Conservation (phyloP, 2,329 filamentous ascomycete species). For the Claviceps sp. region DNA sequence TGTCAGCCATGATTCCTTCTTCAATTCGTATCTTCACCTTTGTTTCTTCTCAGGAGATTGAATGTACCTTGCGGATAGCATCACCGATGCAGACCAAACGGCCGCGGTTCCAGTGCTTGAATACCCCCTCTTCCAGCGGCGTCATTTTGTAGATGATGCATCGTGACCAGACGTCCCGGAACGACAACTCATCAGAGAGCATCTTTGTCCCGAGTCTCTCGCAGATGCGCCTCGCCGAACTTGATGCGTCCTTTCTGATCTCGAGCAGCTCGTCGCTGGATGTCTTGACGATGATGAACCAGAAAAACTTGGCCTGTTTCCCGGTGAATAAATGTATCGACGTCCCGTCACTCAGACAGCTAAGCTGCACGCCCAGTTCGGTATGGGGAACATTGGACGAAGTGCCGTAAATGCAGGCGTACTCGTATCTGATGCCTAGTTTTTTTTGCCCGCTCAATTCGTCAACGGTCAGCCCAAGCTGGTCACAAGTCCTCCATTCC, state of each 20-base stretch:
- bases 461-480: too few relatives aligned
- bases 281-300: conserved; percentile 4
- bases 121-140: conserved; percentile 19
- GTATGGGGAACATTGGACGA: conserved; percentile 2
- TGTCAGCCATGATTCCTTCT: too few relatives aligned
- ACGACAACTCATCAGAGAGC: conserved; percentile 15
- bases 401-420: conserved; percentile 3
- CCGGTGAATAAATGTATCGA: conserved; percentile 3
- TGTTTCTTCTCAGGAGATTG: background rate
- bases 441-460: too few relatives aligned
- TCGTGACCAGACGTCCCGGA: conserved; percentile 21
- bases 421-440: conserved; percentile 4
- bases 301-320: conserved; percentile 3
- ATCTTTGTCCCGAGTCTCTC: conserved; percentile 13
- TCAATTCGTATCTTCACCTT: too few relatives aligned
- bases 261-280: conserved; percentile 15
- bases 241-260: conserved; percentile 3
- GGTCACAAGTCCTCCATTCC: too few relatives aligned
- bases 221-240: conserved; percentile 9
- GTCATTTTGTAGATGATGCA: conserved; percentile 10
- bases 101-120: conserved; percentile 16
- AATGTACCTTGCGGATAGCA: conserved; percentile 17
- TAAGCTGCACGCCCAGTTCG: conserved; percentile 1
- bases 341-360: background rate
- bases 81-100: conserved; percentile 21